Conservation (phyloP, 805 yeast genomes). For the Wickerhamomyces ciferrii region DNA sequence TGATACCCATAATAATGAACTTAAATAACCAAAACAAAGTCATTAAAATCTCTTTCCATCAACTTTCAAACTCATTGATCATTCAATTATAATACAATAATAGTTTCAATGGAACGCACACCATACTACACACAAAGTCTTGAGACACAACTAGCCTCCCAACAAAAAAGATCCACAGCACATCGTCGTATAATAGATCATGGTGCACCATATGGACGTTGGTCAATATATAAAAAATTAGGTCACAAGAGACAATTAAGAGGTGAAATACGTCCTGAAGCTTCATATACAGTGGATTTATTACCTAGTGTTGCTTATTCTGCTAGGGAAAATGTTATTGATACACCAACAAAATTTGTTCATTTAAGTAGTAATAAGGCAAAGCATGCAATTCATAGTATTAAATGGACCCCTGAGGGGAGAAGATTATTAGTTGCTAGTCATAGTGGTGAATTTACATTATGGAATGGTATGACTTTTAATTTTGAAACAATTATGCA, state of each 20-base stretch:
- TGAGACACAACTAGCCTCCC: conserved; percentile 27
- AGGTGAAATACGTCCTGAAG: conserved; percentile 62
- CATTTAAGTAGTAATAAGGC: conserved; percentile 90
- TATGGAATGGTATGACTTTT: conserved; percentile 95
- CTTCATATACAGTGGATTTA: conserved; percentile 56
- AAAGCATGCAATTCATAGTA: conserved; percentile 82
- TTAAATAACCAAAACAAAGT: no score
- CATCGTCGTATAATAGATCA: conserved; percentile 74
- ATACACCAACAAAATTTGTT: conserved; percentile 75
- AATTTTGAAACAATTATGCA: conserved; percentile 97
- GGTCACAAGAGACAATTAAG: conserved; percentile 34
- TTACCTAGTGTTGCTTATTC: conserved; percentile 66
- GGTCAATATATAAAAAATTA: conserved; percentile 44
- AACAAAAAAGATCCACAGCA: conserved; percentile 41
- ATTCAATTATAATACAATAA: neutral
- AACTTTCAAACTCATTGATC: no score
- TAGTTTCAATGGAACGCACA: neutral
- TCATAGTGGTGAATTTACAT: conserved; percentile 90
- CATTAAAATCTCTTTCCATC: no score
- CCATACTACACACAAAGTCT: conserved; percentile 17
- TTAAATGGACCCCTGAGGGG: conserved; percentile 97
- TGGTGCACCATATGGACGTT: conserved; percentile 68
- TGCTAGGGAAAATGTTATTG: conserved; percentile 31
- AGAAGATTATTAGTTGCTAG: conserved; percentile 84
- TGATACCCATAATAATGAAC: no score